Conservation (phyloP, 192 early-diverging fungal species). For the Coemansia sp. region DNA sequence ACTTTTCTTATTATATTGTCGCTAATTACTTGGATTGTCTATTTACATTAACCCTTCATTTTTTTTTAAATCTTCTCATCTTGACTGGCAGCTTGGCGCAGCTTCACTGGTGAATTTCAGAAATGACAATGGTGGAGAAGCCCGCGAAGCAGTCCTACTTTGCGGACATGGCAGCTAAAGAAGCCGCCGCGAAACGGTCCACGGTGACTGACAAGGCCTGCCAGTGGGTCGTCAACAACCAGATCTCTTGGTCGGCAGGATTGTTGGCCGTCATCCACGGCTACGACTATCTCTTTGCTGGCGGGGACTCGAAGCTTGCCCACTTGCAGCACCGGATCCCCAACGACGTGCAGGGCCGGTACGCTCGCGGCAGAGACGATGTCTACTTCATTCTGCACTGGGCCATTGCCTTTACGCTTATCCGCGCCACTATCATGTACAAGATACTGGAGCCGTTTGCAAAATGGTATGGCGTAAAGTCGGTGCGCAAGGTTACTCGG, state of each 20-base stretch:
- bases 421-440: slow-evolving; percentile 57
- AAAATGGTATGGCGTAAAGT: slow-evolving; percentile 35
- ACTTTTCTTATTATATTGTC: not conserved
- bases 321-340: slow-evolving; percentile 43
- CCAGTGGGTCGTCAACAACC: slow-evolving; percentile 44
- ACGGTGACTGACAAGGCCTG: slow-evolving; percentile 14
- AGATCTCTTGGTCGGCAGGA: slow-evolving; percentile 36
- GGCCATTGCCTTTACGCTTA: slow-evolving; percentile 69
- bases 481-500: slow-evolving; percentile 50
- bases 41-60: slow-evolving; percentile 11
- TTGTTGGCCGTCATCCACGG: slow-evolving; percentile 38
- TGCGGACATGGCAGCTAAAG: slow-evolving; percentile 16
- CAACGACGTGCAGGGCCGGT: slow-evolving; percentile 40
- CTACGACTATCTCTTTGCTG: slow-evolving; percentile 23
- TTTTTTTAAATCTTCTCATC: not conserved
- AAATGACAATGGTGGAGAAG: slow-evolving; percentile 40
- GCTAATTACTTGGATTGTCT: slow-evolving; percentile 1
- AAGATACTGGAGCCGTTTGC: slow-evolving; percentile 43
- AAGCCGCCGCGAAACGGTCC: slow-evolving; percentile 9
- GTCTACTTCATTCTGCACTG: slow-evolving; percentile 61
- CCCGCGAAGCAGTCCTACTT: slow-evolving; percentile 21
- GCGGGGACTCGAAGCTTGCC: slow-evolving; percentile 31
- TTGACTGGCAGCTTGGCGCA: not conserved
- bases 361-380: slow-evolving; percentile 39
- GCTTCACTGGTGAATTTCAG: not conserved